These are phyloP conservation scores for Entamoeba invadens DNA, from an alignment of 208 protist genomes.

Conservation along the genomic window DNA sequence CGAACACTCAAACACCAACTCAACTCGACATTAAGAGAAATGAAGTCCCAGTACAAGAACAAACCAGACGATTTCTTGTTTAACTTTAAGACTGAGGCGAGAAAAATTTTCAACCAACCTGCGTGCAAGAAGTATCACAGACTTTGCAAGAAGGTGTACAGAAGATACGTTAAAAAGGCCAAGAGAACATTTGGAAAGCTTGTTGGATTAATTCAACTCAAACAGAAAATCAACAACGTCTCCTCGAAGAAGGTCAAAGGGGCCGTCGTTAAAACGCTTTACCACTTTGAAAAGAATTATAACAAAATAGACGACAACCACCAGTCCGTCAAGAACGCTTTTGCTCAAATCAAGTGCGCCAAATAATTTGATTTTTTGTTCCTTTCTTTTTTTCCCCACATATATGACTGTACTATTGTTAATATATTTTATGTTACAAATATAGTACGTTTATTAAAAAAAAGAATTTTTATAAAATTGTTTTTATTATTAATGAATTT, in stretches of 20 bases:
- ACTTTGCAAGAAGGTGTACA: background rate
- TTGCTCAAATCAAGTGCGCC: background rate
- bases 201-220: background rate
- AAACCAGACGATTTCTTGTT: background rate
- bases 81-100: background rate
- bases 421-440: no score
- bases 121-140: background rate
- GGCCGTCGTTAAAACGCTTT: background rate
- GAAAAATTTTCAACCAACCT: background rate
- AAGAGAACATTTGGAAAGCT: background rate
- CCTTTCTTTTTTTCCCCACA: no score
- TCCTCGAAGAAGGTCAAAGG: background rate
- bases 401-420: no score
- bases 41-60: background rate
- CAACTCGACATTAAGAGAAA: background rate
- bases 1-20: background rate
- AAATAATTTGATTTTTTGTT: background rate
- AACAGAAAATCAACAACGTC: background rate
- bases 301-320: background rate
- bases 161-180: background rate
- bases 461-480: no score
- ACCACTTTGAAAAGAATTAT: background rate
- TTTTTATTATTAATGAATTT: no score
- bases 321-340: background rate
- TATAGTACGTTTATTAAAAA: no score